Conservation (phyloP, 306 rosid genomes). For the Calophaca sinica region DNA sequence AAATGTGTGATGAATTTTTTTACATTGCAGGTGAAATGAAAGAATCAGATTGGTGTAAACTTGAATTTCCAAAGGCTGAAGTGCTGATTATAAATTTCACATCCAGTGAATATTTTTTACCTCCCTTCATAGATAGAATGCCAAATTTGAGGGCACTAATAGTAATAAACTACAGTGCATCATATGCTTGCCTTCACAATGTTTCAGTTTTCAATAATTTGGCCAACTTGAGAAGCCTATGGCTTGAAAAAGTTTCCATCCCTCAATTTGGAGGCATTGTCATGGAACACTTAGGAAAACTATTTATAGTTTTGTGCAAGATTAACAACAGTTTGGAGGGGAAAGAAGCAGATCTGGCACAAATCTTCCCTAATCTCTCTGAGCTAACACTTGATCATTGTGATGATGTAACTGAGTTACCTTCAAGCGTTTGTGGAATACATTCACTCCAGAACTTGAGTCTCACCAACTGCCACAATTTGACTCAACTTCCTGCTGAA, state of each 20-base stretch:
- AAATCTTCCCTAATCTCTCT: slow-evolving; percentile 62
- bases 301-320: slow-evolving; percentile 75
- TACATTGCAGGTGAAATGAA: slow-evolving; percentile 77
- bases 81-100: slow-evolving; percentile 83
- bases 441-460: slow-evolving; percentile 62
- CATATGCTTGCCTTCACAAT: slow-evolving; percentile 65
- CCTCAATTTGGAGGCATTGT: slow-evolving; percentile 57
- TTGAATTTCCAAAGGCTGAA: slow-evolving; percentile 83
- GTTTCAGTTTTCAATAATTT: slow-evolving; percentile 57
- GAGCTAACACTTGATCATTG: slow-evolving; percentile 88
- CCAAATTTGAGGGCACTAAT: slow-evolving; percentile 80
- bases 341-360: slow-evolving; percentile 46
- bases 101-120: slow-evolving; percentile 68
- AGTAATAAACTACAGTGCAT: slow-evolving; percentile 62
- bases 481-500: slow-evolving; percentile 64
- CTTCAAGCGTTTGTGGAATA: slow-evolving; percentile 72
- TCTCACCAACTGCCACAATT: slow-evolving; percentile 79
- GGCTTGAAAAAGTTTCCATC: slow-evolving; percentile 84
- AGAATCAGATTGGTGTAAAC: slow-evolving; percentile 76
- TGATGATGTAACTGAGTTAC: slow-evolving; percentile 64
- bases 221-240: slow-evolving; percentile 69
- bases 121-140: slow-evolving; percentile 78
- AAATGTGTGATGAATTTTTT: background rate
- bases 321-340: slow-evolving; percentile 57
- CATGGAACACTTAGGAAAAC: slow-evolving; percentile 57